These are phyloP conservation scores for Colletotrichum melonis DNA, from an alignment of 2,329 filamentous ascomycete species.

Conservation along the genomic window DNA sequence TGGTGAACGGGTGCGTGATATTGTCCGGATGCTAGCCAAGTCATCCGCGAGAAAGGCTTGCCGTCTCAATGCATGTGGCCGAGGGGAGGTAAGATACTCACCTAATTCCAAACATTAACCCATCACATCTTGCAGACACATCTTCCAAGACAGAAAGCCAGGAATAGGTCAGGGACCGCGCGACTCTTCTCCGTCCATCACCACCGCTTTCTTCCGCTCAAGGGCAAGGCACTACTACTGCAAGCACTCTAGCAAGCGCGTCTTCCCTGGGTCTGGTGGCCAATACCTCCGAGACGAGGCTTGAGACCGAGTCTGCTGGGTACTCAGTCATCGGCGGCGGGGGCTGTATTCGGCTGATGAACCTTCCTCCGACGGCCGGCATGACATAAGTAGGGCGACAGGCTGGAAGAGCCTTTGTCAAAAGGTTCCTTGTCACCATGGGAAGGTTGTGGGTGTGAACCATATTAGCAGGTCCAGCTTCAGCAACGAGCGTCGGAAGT, in stretches of 20 bases:
- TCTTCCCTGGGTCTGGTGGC: background rate
- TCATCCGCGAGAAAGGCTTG: background rate
- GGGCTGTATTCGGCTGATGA: slow-evolving; percentile 1
- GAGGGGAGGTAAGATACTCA: background rate
- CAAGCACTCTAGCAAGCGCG: slow-evolving; percentile 29
- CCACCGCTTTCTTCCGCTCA: slow-evolving; percentile 13
- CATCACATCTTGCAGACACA: background rate
- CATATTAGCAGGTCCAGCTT: background rate
- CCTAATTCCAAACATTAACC: background rate
- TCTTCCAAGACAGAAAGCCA: background rate
- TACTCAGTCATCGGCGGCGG: background rate
- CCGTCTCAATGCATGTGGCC: background rate
- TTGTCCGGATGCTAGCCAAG: background rate
- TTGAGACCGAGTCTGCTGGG: slow-evolving; percentile 8
- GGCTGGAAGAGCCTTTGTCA: background rate
- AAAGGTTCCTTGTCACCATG: background rate
- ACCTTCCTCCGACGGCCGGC: background rate
- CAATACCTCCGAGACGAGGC: slow-evolving; percentile 14
- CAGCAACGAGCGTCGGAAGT: background rate
- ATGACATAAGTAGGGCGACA: background rate
- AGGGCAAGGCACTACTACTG: slow-evolving; percentile 19
- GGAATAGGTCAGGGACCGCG: background rate
- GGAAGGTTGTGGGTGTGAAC: background rate
- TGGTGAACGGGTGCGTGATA: background rate
- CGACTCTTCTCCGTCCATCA: slow-evolving; percentile 5